Base-by-base conservation (phyloP, 352 stramenopile genomes). In the Pythium myriotylum region DNA sequence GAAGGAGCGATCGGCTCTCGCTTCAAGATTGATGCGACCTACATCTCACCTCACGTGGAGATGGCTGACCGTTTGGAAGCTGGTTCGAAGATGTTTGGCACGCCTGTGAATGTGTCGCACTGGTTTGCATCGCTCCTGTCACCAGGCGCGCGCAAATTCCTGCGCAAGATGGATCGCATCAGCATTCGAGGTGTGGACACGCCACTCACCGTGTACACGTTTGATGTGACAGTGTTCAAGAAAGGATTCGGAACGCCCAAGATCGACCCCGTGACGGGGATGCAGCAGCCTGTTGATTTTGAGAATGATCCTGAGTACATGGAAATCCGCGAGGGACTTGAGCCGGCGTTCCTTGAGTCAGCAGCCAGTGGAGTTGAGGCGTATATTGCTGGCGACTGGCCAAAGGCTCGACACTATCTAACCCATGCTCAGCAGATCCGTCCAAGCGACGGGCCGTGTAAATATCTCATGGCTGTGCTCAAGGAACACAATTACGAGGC, bases 21-120 rank as follows among this genome's bases (percentile, higher is more conserved):
- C 14, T 88, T 89, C 59, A 99, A 99, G 65, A 97, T 99, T 61
- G 96, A 99, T 67, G 95, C 94, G n/a, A 98, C 95, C 16, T 99
- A 99, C 65, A 96, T 99, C 53, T 98, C 89, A 6, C 92, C 96
- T 23, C 91, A 97, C 53, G 95, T 98, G 12, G 95, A 98, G 57
- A 91, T 92, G 77, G 86, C 93, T 9, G 95, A 98, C 56, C 94
- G 91, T 17, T 77, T 99, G 5, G 94, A 99, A 70, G 94, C 89
- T 6, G 92, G 81, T 0, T 98, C 96, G 40, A 98, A 98, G 67
- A 96, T 95, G 33, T 98, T 95, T 54, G 72, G 65, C 39, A 91
- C 84, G 6, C 81, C 83, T 7, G 85, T 95, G 61, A 94, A 95
- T 40, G 68, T 95, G 7, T 95, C 84, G 2, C 88, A 96, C 54